These are phyloP conservation scores for Heritiera littoralis DNA, from an alignment of 345 rosid species.

Conservation along the genomic window DNA sequence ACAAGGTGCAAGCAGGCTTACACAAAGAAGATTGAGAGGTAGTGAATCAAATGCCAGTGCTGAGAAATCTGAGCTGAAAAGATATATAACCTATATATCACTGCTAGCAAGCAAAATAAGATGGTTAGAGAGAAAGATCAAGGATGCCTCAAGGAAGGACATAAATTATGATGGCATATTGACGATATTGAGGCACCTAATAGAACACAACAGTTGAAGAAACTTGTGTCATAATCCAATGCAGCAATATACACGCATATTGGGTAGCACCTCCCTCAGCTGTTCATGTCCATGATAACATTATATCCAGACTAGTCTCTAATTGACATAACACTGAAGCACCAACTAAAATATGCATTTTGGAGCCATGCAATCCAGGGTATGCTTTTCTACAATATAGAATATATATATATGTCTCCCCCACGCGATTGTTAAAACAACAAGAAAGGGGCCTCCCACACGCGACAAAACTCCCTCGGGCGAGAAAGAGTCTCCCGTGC, in stretches of 20 bases:
- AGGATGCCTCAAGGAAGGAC: background rate
- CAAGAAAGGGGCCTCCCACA: too few relatives aligned
- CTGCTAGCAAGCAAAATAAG: background rate
- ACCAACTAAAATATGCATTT: background rate
- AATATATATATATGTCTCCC: background rate
- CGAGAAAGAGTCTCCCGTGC: too few relatives aligned
- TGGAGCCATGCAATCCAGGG: background rate
- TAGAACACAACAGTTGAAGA: background rate
- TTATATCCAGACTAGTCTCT: background rate
- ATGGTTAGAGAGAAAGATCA: too few relatives aligned
- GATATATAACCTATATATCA: background rate
- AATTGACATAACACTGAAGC: background rate
- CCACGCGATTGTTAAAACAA: too few relatives aligned
- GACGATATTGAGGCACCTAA: background rate
- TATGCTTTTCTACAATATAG: background rate
- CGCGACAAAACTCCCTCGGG: too few relatives aligned
- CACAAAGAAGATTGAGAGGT: background rate
- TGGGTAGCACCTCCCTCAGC: background rate
- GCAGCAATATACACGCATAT: background rate
- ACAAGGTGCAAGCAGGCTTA: background rate
- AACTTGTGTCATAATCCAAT: background rate
- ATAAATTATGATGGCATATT: background rate
- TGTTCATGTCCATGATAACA: background rate
- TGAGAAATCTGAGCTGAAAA: background rate
- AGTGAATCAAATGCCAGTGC: background rate